Evolutionary conservation across 306 rosid species (phyloP), one percentile per base, ranked within the genome.

Genomic region (Cicer pinnatifidum): DNA sequence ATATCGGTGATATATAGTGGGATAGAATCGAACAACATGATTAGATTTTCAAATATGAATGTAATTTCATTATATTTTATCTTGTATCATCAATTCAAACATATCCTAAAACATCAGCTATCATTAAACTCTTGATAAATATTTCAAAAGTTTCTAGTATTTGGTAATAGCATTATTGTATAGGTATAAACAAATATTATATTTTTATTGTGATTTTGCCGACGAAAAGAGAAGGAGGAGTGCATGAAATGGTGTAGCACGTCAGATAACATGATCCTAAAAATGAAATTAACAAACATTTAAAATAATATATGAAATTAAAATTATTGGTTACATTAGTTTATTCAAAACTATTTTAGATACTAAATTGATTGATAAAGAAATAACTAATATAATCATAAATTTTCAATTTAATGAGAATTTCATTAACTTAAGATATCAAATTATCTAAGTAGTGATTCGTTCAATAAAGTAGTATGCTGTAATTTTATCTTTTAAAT

Each of bases 71-170:
- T 28, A 0, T 28, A 28, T 28, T 28, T 28, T 28, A 28, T 28
- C 35, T 5, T 0, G 5, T 28, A 3, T 3, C 5, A 28, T 28
- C 35, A 28, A 28, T 3, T 3, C 35, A 28, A 28, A 28, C 5
- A 28, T 3, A 28, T 5, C 3, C 0, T 28, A 28, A 28, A 28
- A 3, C 5, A 28, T 28, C 5, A 28, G 0, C 46, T 11, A 16
- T 37, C 66, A 33, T 13, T 37, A 63, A 69, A 5, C 70, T 52
- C 50, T 59, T 39, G 40, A 67, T 13, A 56, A 67, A 33, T 54
- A 57, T 48, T 59, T 51, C 9, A 15, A 7, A 52, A n/a, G 10
- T 70, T 54, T 43, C 9, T 13, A n/a, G 20, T 41, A 51, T 10
- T 64, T 38, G 8, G 17, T 47, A 52, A 48, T 53, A 62, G 41